Evolutionary conservation across 306 rosid species (phyloP).

Genomic region (Lagenaria siceraria): DNA sequence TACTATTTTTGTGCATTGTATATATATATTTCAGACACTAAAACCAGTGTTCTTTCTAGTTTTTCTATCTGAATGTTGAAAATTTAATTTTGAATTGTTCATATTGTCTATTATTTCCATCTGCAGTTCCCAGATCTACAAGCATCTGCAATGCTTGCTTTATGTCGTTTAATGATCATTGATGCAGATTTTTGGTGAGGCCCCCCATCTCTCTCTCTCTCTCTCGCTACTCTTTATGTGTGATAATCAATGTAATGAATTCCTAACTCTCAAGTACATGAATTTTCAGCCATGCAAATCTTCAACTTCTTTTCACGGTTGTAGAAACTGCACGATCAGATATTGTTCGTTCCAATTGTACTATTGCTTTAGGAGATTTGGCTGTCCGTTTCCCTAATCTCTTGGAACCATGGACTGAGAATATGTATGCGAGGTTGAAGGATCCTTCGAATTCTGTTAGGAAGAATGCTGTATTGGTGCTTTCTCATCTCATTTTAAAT

Average conservation of each 20-base stretch:
- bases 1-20: not conserved
- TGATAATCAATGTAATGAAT: not conserved
- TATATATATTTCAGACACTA: not conserved
- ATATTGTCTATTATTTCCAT: not conserved
- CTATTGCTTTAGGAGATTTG: constrained; percentile 85
- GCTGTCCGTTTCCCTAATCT: constrained; percentile 95
- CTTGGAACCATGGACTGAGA: constrained; percentile 94
- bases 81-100: not conserved
- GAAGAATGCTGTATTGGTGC: constrained; percentile 96
- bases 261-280: constrained; percentile 11
- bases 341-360: constrained; percentile 84
- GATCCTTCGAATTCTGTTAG: constrained; percentile 73
- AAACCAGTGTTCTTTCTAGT: not conserved
- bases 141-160: constrained; percentile 92
- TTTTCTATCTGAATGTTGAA: not conserved
- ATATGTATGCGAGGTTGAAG: constrained; percentile 71
- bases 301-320: constrained; percentile 91
- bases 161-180: constrained; percentile 84
- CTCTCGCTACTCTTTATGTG: not conserved
- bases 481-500: constrained; percentile 91
- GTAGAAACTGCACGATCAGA: constrained; percentile 74
- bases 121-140: constrained; percentile 85
- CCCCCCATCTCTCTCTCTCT: not conserved
- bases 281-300: constrained; percentile 65
- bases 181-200: constrained; percentile 89